These are phyloP conservation scores for Candida pseudocylindracea DNA, from an alignment of 1,139 yeast genomes.

Conservation along the genomic window DNA sequence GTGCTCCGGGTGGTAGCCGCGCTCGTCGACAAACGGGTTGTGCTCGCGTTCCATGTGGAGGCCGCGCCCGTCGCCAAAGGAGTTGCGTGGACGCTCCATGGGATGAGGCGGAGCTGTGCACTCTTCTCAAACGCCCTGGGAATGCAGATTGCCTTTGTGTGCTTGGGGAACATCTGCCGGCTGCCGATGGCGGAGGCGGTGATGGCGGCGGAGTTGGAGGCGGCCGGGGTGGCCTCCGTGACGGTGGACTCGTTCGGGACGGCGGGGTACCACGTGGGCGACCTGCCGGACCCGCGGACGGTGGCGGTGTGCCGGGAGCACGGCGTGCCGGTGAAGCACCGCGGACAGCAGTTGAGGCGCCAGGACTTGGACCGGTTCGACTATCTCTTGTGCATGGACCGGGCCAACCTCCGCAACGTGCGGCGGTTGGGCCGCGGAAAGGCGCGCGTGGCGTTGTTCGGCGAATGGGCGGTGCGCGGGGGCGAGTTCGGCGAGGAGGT, in stretches of 20 bases:
- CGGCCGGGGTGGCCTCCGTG: conserved; percentile 10
- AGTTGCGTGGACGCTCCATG: too few relatives aligned
- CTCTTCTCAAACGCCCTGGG: too few relatives aligned
- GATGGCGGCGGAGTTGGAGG: conserved; percentile 24
- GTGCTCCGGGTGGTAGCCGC: too few relatives aligned
- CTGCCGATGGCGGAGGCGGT: conserved; percentile 98
- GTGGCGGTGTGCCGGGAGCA: conserved; percentile 44
- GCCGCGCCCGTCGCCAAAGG: too few relatives aligned
- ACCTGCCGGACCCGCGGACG: conserved; percentile 58
- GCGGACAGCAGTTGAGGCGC: conserved; percentile 45
- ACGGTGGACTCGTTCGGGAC: conserved; percentile 82
- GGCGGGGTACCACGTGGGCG: conserved; percentile 67
- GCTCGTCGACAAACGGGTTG: too few relatives aligned
- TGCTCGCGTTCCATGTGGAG: too few relatives aligned
- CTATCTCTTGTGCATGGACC: conserved; percentile 75
- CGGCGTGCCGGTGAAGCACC: conserved; percentile 54
- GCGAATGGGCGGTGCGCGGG: conserved; percentile 42
- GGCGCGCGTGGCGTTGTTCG: conserved; percentile 42
- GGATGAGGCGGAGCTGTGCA: too few relatives aligned
- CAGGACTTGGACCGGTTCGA: conserved; percentile 51
- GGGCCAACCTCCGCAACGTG: conserved; percentile 37
- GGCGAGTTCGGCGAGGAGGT: conserved; percentile 28
- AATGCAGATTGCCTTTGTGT: conserved; percentile 39
- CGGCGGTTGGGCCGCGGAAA: conserved; percentile 22
- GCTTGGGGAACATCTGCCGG: conserved; percentile 87